These are phyloP conservation scores for Sporothrix inflata DNA, from an alignment of 2,329 filamentous ascomycete genomes.

Conservation along the genomic window DNA sequence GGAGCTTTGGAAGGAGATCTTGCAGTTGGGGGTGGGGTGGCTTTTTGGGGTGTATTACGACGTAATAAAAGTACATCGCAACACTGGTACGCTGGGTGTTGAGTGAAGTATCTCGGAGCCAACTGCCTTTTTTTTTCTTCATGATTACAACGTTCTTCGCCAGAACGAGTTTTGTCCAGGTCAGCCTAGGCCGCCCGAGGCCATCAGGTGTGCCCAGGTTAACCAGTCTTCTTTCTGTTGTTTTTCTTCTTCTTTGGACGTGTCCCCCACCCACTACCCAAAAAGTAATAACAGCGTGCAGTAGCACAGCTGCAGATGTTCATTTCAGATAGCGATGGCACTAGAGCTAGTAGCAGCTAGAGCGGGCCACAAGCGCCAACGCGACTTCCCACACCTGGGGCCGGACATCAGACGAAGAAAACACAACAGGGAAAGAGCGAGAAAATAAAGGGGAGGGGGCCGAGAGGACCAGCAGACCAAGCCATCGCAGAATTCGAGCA, in stretches of 20 bases:
- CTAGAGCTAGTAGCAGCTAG: conserved; percentile 12
- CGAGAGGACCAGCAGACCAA: not conserved
- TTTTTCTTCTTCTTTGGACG: conserved; percentile 11
- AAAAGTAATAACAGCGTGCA: conserved; percentile 27
- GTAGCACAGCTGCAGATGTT: conserved; percentile 24
- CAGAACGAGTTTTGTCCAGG: not conserved
- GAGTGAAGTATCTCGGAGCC: not conserved
- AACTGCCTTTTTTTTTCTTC: not conserved
- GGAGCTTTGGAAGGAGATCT: not conserved
- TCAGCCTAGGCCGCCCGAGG: not conserved
- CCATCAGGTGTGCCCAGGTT: not conserved
- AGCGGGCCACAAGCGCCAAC: not conserved
- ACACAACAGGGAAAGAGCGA: not conserved
- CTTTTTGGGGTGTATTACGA: not conserved
- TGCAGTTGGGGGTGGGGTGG: not conserved
- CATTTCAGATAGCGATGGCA: conserved; percentile 30
- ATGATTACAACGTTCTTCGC: conserved; percentile 3
- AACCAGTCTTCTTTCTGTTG: not conserved
- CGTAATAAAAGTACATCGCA: not conserved
- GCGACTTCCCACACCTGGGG: not conserved
- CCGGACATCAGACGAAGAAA: conserved; percentile 14
- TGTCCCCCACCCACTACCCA: not conserved
- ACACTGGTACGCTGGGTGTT: not conserved
- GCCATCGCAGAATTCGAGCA: not conserved
- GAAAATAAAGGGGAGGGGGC: not conserved